Evolutionary conservation across 345 rosid species (phyloP).

Genomic region (Salix koriyanagi): DNA sequence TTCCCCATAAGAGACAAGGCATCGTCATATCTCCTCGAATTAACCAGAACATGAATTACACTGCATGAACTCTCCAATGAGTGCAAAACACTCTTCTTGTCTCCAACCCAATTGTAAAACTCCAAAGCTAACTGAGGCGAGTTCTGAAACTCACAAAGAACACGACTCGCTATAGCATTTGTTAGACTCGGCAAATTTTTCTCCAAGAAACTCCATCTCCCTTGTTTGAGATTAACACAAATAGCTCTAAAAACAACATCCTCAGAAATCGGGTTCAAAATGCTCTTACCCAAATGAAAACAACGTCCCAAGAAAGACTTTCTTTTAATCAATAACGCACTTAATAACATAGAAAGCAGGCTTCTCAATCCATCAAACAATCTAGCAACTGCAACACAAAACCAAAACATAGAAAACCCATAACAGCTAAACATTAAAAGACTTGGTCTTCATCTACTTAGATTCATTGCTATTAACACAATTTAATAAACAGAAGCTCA

Average conservation of each 20-base stretch:
- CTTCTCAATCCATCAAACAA: not conserved
- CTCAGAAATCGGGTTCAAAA: slow-evolving; percentile 37
- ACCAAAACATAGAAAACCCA: not conserved
- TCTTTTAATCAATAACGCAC: slow-evolving; percentile 27
- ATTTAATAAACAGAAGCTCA: not conserved
- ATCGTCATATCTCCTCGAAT: slow-evolving; percentile 44
- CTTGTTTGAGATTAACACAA: slow-evolving; percentile 54
- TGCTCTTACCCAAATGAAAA: slow-evolving; percentile 42
- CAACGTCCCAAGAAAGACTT: slow-evolving; percentile 24
- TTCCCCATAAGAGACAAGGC: slow-evolving; percentile 40
- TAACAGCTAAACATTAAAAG: not conserved
- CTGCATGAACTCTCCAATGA: slow-evolving; percentile 42
- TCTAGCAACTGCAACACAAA: slow-evolving; percentile 1
- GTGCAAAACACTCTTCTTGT: slow-evolving; percentile 18
- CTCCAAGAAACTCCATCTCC: slow-evolving; percentile 58
- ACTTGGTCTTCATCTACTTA: not conserved
- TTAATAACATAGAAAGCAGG: slow-evolving; percentile 27
- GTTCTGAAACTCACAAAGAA: slow-evolving; percentile 44
- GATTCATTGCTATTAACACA: not conserved
- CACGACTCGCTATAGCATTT: slow-evolving; percentile 37
- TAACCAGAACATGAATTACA: slow-evolving; percentile 50
- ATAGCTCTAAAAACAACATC: slow-evolving; percentile 49
- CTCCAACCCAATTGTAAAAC: slow-evolving; percentile 50
- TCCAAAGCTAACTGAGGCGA: slow-evolving; percentile 56
- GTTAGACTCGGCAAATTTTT: slow-evolving; percentile 39